These are phyloP conservation scores for Capronia americana DNA, from an alignment of 2,329 filamentous ascomycete genomes.

Conservation along the genomic window DNA sequence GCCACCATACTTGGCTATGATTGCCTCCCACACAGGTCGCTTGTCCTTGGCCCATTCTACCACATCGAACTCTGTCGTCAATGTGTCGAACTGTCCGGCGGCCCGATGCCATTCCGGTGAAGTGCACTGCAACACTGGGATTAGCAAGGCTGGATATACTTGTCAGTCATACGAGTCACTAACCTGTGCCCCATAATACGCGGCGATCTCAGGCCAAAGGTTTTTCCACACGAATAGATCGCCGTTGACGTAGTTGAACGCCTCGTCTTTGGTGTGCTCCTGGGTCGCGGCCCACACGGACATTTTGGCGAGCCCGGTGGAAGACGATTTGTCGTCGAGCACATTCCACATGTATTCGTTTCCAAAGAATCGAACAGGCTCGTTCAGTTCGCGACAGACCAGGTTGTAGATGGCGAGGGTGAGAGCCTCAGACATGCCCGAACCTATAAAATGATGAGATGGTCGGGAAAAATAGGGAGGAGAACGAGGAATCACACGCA, in stretches of 20 bases:
- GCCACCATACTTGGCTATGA: constrained; percentile 21
- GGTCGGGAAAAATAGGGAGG: background rate
- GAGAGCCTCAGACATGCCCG: constrained; percentile 43
- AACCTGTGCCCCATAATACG: constrained; percentile 15
- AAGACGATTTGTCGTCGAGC: constrained; percentile 16
- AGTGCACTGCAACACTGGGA: background rate
- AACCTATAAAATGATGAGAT: constrained; percentile 21
- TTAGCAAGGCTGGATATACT: no score
- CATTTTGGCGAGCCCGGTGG: constrained; percentile 14
- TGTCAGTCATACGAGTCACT: background rate
- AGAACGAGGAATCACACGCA: constrained; percentile 30
- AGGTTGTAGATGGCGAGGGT: constrained; percentile 39
- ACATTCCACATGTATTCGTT: constrained; percentile 17
- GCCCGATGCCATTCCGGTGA: background rate
- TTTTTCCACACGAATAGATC: constrained; percentile 20
- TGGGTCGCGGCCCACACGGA: constrained; percentile 18
- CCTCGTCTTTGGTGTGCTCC: constrained; percentile 20
- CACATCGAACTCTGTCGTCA: background rate
- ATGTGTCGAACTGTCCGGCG: background rate
- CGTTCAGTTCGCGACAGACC: constrained; percentile 6
- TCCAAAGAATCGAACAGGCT: constrained; percentile 4
- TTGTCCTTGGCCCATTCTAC: constrained; percentile 35
- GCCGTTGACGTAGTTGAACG: constrained; percentile 31
- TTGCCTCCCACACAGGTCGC: constrained; percentile 10
- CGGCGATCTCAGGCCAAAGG: constrained; percentile 7